phyloP scores from a whole-genome alignment of 148 eudicot species.

The Spergularia marina region DNA sequence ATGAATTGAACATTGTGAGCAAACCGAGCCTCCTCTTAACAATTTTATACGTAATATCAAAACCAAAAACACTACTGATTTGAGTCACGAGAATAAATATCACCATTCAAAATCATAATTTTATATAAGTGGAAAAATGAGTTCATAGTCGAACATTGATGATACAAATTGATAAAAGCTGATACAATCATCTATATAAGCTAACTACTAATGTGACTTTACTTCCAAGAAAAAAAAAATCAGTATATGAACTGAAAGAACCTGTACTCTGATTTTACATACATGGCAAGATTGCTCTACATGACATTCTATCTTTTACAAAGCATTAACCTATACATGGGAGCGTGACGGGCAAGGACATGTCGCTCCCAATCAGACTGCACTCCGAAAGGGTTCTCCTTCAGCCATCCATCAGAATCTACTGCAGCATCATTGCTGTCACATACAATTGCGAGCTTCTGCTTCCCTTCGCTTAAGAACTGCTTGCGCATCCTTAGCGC shows the following conservation, averaged over 20 bases:
- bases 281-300: background rate
- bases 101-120: too few species aligned
- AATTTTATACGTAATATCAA: too few species aligned
- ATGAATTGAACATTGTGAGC: too few species aligned
- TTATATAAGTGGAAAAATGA: too few species aligned
- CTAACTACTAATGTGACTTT: too few species aligned
- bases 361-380: constrained; percentile 86
- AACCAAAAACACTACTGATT: too few species aligned
- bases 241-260: background rate
- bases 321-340: constrained; percentile 76
- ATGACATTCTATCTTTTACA: constrained; percentile 25
- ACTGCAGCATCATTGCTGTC: constrained; percentile 14
- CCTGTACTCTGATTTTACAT: background rate
- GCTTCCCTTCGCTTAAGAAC: constrained; percentile 54
- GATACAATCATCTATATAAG: too few species aligned
- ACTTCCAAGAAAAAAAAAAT: background rate
- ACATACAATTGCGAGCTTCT: constrained; percentile 43
- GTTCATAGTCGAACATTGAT: too few species aligned
- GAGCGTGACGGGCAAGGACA: constrained; percentile 66
- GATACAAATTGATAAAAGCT: too few species aligned
- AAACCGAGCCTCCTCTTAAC: too few species aligned
- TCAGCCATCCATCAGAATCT: constrained; percentile 52
- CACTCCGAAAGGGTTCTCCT: constrained; percentile 75
- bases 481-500: constrained; percentile 74
- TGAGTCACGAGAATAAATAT: too few species aligned